Evolutionary conservation across 1,284 basidiomycete genomes (phyloP).

Genomic region (Ceratobasidium sp.): DNA sequence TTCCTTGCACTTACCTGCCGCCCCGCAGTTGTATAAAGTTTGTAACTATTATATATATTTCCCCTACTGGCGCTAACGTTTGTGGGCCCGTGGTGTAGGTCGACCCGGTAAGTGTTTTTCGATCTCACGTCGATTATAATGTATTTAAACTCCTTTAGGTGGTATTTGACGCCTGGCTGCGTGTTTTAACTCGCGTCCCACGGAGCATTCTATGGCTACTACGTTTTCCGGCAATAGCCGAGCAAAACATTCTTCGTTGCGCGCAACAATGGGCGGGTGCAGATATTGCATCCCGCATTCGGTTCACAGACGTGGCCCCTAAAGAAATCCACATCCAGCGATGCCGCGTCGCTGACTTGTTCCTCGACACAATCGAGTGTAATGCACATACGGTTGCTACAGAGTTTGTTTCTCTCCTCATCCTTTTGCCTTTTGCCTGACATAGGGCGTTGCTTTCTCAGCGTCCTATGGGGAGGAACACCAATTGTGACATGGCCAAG

Average conservation of each 20-base stretch:
- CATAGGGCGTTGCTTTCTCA: conserved; percentile 10
- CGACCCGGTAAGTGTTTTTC: conserved; percentile 58
- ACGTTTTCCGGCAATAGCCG: conserved; percentile 68
- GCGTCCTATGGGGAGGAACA: conserved; percentile 70
- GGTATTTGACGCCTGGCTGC: conserved; percentile 68
- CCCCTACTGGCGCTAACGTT: conserved; percentile 2
- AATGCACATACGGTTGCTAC: conserved; percentile 72
- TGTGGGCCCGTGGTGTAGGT: conserved; percentile 54
- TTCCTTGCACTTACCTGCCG: conserved; percentile 22
- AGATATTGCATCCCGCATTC: conserved; percentile 64
- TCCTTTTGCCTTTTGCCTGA: neutral
- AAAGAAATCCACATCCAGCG: conserved; percentile 68
- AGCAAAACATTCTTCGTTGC: conserved; percentile 63
- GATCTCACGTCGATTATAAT: neutral
- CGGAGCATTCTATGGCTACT: conserved; percentile 70
- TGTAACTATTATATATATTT: neutral
- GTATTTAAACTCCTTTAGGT: conserved; percentile 50
- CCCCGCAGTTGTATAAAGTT: conserved; percentile 62
- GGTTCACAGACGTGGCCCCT: conserved; percentile 67
- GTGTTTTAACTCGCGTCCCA: conserved; percentile 63
- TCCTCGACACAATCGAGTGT: conserved; percentile 73
- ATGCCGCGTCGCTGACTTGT: conserved; percentile 66
- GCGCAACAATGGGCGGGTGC: conserved; percentile 65
- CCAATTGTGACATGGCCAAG: conserved; percentile 69
- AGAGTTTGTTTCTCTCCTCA: conserved; percentile 58